Base-by-base conservation (phyloP, 768 basidiomycete genomes). In the Fistulinella prunicolor region DNA sequence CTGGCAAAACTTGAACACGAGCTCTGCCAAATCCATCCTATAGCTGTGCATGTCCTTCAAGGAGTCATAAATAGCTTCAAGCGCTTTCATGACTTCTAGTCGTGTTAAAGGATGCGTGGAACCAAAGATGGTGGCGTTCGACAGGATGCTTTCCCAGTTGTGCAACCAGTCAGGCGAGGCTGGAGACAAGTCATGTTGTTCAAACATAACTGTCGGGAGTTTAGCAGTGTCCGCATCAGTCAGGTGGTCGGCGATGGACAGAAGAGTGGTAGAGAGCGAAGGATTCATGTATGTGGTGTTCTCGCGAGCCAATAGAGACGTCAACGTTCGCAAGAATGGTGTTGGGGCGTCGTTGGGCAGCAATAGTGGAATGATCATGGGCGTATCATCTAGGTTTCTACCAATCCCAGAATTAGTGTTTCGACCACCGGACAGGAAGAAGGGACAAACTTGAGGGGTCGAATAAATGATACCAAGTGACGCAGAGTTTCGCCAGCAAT, bases 11-110 rank as follows among this genome's bases (percentile, higher is more conserved):
- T 73, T 70, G 63, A 78, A 74, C 1, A 87, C 75, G 28, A 87
- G 64, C 43, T 79, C 73, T n/a, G 72, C 74, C 14, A 80, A 61
- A 13, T 72, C 69, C 44, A 73, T 72, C 34, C 88, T 74, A 62
- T 89, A 87, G 10, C 69, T 67, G 26, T 74, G 77, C 72, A 89
- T 84, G 53, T 89, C 88, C 58, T 76, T 81, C 32, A 90, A 75
- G 24, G 77, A 78, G 13, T 82, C 78, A 56, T 86, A 86, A 2
- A 82, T 80, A 9, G 61, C 63, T 46, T 80, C 72, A 28, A 90
- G 68, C 2, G 78, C 71, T 17, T 76, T 71, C 72, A 88, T 77
- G 43, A 83, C 70, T 16, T 79, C 77, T 30, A 70, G 58, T 19
- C 83, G 71, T 3, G 87, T 85, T 16, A 73, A 50, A 0, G 81